Evolutionary conservation across 2,329 filamentous ascomycete genomes (phyloP).

Genomic region (Fusarium devonianum): DNA sequence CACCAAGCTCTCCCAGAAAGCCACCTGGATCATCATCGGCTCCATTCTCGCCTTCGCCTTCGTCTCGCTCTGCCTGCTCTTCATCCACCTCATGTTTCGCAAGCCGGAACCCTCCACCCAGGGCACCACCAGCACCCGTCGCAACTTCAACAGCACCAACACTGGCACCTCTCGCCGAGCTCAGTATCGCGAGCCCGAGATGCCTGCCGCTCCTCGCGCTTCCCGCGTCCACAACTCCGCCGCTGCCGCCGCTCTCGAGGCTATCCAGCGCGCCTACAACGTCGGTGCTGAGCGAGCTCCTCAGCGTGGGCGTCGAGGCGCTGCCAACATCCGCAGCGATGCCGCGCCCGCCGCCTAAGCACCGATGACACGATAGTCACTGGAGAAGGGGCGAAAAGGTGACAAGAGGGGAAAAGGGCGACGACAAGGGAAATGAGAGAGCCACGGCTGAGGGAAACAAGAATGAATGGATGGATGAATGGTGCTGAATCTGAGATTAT

Average conservation of each 20-base stretch:
- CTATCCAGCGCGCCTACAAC: neutral
- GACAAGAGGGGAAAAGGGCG: neutral
- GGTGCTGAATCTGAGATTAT: neutral
- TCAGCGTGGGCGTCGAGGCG: neutral
- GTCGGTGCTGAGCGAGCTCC: neutral
- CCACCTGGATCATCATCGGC: conserved; percentile 1
- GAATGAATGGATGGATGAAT: no score
- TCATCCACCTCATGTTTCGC: conserved; percentile 1
- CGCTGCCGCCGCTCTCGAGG: neutral
- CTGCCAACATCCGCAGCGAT: neutral
- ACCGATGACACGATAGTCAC: neutral
- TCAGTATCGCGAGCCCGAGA: neutral
- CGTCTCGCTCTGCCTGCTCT: neutral
- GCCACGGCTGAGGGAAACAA: no score
- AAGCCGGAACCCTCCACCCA: neutral
- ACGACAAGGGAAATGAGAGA: no score
- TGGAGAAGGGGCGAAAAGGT: neutral
- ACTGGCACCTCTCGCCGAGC: neutral
- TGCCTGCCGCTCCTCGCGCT: neutral
- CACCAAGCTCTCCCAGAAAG: neutral
- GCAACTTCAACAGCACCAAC: neutral
- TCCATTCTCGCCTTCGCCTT: neutral
- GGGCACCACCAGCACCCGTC: neutral
- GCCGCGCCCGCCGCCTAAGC: neutral
- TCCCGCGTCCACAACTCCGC: neutral